phyloP scores from a whole-genome alignment of 257 asterid species.

The Fraxinus americana region DNA sequence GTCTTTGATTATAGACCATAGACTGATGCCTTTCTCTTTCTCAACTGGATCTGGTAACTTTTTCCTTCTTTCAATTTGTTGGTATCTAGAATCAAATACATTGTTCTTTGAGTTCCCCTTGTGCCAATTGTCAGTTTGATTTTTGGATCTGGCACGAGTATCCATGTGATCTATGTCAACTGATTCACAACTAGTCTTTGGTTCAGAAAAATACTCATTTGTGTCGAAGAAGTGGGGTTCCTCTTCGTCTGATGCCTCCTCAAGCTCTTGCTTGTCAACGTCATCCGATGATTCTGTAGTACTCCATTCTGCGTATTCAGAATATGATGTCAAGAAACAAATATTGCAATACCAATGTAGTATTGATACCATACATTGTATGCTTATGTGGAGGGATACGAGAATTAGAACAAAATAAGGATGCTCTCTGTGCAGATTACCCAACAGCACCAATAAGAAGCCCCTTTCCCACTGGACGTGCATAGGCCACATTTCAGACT shows the following conservation, averaged over 20 bases:
- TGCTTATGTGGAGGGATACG: neutral
- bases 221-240: slow-evolving; percentile 75
- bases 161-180: slow-evolving; percentile 43
- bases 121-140: slow-evolving; percentile 30
- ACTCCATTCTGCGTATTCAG: slow-evolving; percentile 73
- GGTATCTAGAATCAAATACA: slow-evolving; percentile 30
- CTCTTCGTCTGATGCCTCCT: slow-evolving; percentile 88
- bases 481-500: no score
- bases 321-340: slow-evolving; percentile 6
- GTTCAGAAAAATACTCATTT: slow-evolving; percentile 60
- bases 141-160: slow-evolving; percentile 27
- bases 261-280: slow-evolving; percentile 88
- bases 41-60: slow-evolving; percentile 90
- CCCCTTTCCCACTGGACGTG: no score
- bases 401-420: neutral
- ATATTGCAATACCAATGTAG: neutral
- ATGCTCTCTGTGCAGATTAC: no score
- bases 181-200: slow-evolving; percentile 34
- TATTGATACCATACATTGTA: neutral
- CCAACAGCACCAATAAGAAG: no score
- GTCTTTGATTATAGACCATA: slow-evolving; percentile 97
- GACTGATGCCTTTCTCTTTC: slow-evolving; percentile 85
- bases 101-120: slow-evolving; percentile 26
- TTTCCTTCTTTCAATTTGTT: slow-evolving; percentile 62
- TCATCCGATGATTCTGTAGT: slow-evolving; percentile 95